These are phyloP conservation scores for Luzula sylvatica DNA, from an alignment of 176 grass and related monocot species.

Conservation along the genomic window DNA sequence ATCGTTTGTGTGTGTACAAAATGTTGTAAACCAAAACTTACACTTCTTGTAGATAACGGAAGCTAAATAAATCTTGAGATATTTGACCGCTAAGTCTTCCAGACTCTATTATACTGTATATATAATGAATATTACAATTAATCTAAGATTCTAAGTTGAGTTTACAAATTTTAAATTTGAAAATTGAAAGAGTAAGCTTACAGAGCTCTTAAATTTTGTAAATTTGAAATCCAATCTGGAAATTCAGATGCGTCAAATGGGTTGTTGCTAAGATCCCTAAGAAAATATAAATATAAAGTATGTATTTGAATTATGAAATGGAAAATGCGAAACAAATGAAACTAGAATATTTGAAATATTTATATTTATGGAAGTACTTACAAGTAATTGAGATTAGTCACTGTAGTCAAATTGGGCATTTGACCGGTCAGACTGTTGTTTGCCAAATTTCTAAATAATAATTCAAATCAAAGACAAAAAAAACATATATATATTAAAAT, in stretches of 20 bases:
- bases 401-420: slow-evolving; percentile 48
- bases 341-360: not conserved
- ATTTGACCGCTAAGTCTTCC: slow-evolving; percentile 41
- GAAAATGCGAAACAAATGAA: slow-evolving; percentile 1
- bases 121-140: not conserved
- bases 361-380: slow-evolving; percentile 47
- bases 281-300: not conserved
- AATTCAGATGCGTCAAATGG: slow-evolving; percentile 39
- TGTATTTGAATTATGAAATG: slow-evolving; percentile 14
- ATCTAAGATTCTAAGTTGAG: not conserved
- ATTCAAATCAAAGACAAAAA: not conserved
- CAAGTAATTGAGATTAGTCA: slow-evolving; percentile 42
- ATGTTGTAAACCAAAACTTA: slow-evolving; percentile 25
- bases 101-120: slow-evolving; percentile 46
- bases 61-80: slow-evolving; percentile 47
- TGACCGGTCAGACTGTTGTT: slow-evolving; percentile 46
- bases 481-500: not conserved
- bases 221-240: slow-evolving; percentile 54
- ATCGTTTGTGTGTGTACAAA: not conserved
- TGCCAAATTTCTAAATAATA: slow-evolving; percentile 45
- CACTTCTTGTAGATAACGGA: slow-evolving; percentile 33
- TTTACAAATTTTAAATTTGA: no score
- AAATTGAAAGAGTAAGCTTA: slow-evolving; percentile 19
- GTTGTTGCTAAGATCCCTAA: slow-evolving; percentile 86
- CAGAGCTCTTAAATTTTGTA: slow-evolving; percentile 29